These are phyloP conservation scores for Borealophlyctis nickersoniae DNA, from an alignment of 192 early-diverging fungal species.

Conservation along the genomic window DNA sequence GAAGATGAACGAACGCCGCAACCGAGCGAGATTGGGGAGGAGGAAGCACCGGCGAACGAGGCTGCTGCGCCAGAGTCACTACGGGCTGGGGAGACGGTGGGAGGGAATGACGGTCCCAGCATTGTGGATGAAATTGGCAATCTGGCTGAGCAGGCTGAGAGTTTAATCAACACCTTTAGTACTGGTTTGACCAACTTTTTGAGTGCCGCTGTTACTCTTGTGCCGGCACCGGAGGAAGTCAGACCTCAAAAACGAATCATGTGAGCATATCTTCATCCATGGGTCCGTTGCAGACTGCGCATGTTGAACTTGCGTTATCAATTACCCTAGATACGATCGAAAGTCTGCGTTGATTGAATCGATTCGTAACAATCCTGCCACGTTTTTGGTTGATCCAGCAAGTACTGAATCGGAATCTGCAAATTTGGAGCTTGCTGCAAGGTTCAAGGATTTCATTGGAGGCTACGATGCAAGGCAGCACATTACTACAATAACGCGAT, in stretches of 20 bases:
- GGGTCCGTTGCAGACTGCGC: too few species aligned
- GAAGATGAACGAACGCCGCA: conserved; percentile 1
- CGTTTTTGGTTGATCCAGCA: conserved; percentile 29
- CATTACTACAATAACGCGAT: too few species aligned
- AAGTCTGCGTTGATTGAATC: conserved; percentile 30
- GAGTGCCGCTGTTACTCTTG: conserved; percentile 23
- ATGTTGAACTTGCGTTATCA: too few species aligned
- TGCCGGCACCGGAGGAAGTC: conserved; percentile 10
- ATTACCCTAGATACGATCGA: conserved; percentile 30
- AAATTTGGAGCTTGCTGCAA: conserved; percentile 12
- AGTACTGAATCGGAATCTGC: too few species aligned
- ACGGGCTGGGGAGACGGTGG: neutral
- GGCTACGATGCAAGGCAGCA: too few species aligned
- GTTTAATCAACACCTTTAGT: conserved; percentile 32
- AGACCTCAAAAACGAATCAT: conserved; percentile 22
- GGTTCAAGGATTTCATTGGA: conserved; percentile 21
- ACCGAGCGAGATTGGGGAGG: neutral
- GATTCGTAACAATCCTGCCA: conserved; percentile 22
- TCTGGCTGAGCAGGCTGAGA: conserved; percentile 32
- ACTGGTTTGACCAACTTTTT: conserved; percentile 15
- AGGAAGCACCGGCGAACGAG: too few species aligned
- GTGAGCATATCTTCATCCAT: too few species aligned
- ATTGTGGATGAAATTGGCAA: conserved; percentile 15
- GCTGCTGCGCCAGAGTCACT: too few species aligned
- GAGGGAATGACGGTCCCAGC: neutral